Conservation (phyloP, 257 asterid species). For the Echites panduratus region DNA sequence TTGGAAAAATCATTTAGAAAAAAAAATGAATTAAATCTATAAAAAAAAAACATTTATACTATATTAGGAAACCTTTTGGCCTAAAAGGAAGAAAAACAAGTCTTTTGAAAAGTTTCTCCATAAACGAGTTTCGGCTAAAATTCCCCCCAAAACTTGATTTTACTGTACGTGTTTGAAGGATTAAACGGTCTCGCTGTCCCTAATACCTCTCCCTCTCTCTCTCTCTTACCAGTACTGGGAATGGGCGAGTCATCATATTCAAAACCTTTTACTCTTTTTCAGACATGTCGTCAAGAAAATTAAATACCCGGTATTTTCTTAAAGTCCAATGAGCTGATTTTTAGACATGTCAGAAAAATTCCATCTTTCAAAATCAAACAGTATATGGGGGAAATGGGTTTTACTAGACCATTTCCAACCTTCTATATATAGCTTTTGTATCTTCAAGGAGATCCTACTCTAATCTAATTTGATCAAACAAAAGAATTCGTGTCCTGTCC, state of each 20-base stretch:
- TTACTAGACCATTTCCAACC: background rate
- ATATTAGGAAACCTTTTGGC: too few relatives aligned
- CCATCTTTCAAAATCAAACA: constrained; percentile 29
- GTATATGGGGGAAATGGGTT: background rate
- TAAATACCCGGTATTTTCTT: constrained; percentile 25
- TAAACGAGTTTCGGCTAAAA: background rate
- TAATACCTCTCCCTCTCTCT: background rate
- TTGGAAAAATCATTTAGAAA: background rate
- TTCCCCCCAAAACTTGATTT: background rate
- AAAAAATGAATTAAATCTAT: background rate
- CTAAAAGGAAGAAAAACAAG: too few relatives aligned
- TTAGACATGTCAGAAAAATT: constrained; percentile 18
- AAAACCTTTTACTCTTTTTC: constrained; percentile 41
- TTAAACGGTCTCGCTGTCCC: constrained; percentile 18
- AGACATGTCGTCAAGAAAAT: constrained; percentile 27
- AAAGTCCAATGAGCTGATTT: constrained; percentile 41
- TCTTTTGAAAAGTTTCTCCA: background rate
- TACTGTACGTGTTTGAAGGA: constrained; percentile 60
- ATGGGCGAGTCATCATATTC: constrained; percentile 30
- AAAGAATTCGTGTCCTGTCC: background rate
- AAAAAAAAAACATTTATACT: background rate
- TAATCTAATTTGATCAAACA: background rate
- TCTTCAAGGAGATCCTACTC: background rate
- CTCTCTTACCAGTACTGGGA: background rate
- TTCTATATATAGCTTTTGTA: constrained; percentile 20